A percentile compares a stretch with the other conserved stretches of the same genome.
Conservation (phyloP, 2,329 filamentous ascomycete species). For the Clarireedia paspali region DNA sequence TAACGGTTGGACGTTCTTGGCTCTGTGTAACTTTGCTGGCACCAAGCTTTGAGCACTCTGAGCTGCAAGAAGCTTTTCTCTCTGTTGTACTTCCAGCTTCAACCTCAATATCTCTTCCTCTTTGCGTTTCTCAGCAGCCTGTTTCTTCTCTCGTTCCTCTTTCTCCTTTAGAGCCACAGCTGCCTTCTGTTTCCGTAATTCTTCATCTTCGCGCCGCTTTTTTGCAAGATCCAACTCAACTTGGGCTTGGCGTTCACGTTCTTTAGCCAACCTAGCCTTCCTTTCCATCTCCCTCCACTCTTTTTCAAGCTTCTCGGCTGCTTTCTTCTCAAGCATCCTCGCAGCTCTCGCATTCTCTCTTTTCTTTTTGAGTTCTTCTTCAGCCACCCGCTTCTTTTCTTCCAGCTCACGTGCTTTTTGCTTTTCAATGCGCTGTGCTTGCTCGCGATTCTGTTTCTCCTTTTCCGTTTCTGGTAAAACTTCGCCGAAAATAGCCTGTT, state of each 20-base stretch:
- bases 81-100: too few relatives aligned
- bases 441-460: not conserved
- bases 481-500: slow-evolving; percentile 16
- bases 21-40: too few relatives aligned
- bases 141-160: too few relatives aligned
- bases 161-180: not conserved
- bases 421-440: not conserved
- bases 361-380: not conserved
- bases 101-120: too few relatives aligned
- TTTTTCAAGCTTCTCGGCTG: slow-evolving; percentile 5
- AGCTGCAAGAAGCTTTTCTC: too few relatives aligned
- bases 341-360: not conserved
- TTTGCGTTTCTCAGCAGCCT: too few relatives aligned
- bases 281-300: slow-evolving; percentile 5
- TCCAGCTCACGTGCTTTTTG: not conserved
- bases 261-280: slow-evolving; percentile 6
- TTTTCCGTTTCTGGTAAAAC: slow-evolving; percentile 10
- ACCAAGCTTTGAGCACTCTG: too few relatives aligned
- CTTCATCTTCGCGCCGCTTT: slow-evolving; percentile 8
- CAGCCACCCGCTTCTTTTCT: not conserved
- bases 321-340: not conserved
- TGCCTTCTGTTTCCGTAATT: slow-evolving; percentile 7
- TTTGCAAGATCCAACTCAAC: not conserved
- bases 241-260: slow-evolving; percentile 5
- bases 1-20: too few relatives aligned